phyloP scores from a whole-genome alignment of 169 alveolate species.

The Eimeria praecox region DNA sequence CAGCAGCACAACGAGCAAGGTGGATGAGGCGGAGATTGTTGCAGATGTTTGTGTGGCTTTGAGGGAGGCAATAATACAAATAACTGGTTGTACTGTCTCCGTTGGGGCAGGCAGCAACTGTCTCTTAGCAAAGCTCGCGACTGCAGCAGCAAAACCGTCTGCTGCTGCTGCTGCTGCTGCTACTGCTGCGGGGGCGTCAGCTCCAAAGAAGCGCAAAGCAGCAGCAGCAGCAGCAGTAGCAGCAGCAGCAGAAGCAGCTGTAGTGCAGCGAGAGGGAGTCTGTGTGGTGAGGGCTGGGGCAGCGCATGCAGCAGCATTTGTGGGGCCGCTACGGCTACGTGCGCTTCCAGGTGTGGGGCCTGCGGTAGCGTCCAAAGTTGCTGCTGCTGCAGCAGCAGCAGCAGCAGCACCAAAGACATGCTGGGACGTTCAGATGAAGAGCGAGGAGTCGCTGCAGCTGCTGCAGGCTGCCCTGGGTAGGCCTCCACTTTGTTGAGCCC shows the following conservation, averaged over 20 bases:
- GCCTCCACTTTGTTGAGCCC: background rate
- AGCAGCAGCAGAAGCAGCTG: background rate
- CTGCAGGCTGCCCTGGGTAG: conserved; percentile 66
- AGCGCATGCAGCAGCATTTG: conserved; percentile 24
- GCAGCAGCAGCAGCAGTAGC: conserved; percentile 28
- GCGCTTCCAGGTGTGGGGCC: conserved; percentile 74
- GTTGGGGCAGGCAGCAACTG: conserved; percentile 78
- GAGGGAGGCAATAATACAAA: background rate
- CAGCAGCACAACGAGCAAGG: conserved; percentile 6
- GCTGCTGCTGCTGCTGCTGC: conserved; percentile 28
- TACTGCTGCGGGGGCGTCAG: conserved; percentile 16
- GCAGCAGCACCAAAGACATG: conserved; percentile 20
- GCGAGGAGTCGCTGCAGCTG: conserved; percentile 50
- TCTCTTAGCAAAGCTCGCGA: conserved; percentile 79
- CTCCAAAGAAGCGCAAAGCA: conserved; percentile 5
- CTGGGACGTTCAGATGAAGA: conserved; percentile 29
- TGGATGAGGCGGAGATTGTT: conserved; percentile 2
- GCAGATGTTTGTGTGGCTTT: conserved; percentile 23
- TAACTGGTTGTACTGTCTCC: conserved; percentile 79
- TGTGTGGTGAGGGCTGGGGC: conserved; percentile 67
- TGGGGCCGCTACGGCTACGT: conserved; percentile 56
- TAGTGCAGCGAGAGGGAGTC: conserved; percentile 66
- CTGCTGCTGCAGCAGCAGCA: conserved; percentile 51
- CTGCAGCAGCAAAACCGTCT: conserved; percentile 74
- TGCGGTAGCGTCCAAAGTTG: conserved; percentile 8